Evolutionary conservation across 306 rosid species (phyloP).

Genomic region (Dryas drummondii): DNA sequence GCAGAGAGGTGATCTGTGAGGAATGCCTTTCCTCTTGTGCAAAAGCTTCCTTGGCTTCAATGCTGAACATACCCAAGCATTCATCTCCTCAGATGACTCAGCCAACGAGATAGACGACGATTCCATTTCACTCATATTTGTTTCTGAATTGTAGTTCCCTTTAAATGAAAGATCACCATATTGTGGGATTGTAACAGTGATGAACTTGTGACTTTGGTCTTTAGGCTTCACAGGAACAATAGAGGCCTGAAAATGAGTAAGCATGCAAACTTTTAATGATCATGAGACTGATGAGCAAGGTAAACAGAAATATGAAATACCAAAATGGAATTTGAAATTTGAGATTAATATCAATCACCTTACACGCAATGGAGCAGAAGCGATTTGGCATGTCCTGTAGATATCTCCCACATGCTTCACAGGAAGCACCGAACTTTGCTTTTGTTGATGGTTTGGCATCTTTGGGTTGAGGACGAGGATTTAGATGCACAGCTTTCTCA

Average conservation of each 20-base stretch:
- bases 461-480: conserved; percentile 75
- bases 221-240: conserved; percentile 42
- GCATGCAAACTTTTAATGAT: neutral
- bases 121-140: conserved; percentile 48
- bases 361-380: conserved; percentile 91
- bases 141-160: conserved; percentile 51
- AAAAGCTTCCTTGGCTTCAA: conserved; percentile 66
- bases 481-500: conserved; percentile 83
- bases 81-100: conserved; percentile 70
- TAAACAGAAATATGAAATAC: neutral
- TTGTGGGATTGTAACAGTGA: conserved; percentile 35
- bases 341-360: conserved; percentile 48
- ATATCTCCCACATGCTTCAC: conserved; percentile 85
- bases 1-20: conserved; percentile 61
- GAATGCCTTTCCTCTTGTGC: conserved; percentile 76
- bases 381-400: conserved; percentile 78
- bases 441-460: conserved; percentile 56
- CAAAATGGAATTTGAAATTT: conserved; percentile 2
- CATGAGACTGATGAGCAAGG: conserved; percentile 2
- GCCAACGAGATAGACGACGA: conserved; percentile 67
- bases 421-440: conserved; percentile 65
- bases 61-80: conserved; percentile 33
- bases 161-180: conserved; percentile 38
- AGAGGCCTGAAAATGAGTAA: conserved; percentile 25
- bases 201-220: conserved; percentile 29